Evolutionary conservation across 2,329 filamentous ascomycete species (phyloP).

Genomic region (Coniochaeta sp.): DNA sequence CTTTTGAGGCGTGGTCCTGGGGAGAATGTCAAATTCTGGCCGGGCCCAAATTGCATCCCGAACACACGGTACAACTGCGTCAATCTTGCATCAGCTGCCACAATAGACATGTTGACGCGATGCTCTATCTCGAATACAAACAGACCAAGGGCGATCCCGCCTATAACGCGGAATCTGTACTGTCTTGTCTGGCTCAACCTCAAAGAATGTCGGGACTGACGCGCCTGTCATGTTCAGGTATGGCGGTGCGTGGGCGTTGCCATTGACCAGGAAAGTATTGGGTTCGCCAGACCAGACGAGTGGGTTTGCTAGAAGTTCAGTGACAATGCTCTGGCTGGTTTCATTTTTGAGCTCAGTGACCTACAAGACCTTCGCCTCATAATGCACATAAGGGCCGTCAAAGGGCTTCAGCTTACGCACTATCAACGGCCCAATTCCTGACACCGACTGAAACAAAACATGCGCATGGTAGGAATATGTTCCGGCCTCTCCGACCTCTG

Average conservation of each 20-base stretch:
- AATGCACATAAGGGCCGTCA: neutral
- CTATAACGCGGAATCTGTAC: conserved; percentile 55
- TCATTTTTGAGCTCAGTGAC: neutral
- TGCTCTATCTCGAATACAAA: conserved; percentile 46
- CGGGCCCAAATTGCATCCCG: conserved; percentile 45
- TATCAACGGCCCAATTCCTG: neutral
- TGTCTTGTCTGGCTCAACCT: conserved; percentile 52
- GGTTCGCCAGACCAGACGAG: conserved; percentile 55
- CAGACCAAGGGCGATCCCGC: conserved; percentile 46
- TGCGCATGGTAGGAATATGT: neutral
- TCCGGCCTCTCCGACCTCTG: neutral
- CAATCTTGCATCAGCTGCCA: conserved; percentile 54
- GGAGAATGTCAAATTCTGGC: conserved; percentile 50
- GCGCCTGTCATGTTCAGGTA: neutral
- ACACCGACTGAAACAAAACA: neutral
- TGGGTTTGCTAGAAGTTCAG: conserved; percentile 37
- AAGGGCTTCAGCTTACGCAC: neutral
- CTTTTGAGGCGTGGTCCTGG: conserved; percentile 40
- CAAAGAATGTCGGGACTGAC: conserved; percentile 30
- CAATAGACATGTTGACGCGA: conserved; percentile 47
- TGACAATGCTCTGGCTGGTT: conserved; percentile 11
- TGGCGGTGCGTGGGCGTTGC: conserved; percentile 32
- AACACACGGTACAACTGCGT: conserved; percentile 31
- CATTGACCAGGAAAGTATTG: conserved; percentile 49
- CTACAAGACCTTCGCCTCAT: neutral